Base-by-base conservation (phyloP, 352 stramenopile species). In the Phytophthora aleatoria region DNA sequence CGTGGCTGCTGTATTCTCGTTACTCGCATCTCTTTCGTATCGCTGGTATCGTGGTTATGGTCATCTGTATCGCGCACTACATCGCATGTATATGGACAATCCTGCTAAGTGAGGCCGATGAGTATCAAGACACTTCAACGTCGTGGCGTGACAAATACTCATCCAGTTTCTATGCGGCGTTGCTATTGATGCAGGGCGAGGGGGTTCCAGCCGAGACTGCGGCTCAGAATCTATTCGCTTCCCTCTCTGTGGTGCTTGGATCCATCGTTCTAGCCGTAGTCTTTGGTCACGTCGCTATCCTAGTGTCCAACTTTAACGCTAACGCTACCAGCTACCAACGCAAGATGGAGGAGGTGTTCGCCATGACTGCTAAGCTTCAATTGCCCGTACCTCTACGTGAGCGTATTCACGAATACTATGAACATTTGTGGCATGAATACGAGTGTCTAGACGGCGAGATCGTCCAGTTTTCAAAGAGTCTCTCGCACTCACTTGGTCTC, bases 281-380 rank as follows among this genome's bases (percentile, higher is more conserved):
- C 3, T 91, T 90, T 35, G 82, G 80, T 15, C 38, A 90, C 47
- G 82, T 93, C 8, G 74, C 69, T 3, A 75, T 91, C 5, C 67
- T 86, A 0, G 79, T 93, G 5, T 68, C 76, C 15, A 87, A 85
- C 44, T 86, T 91, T 44, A 84, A 79, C 33, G 72, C 74, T 10
- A 83, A 80, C 24, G 57, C 57, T 6, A 87, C 74, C 0, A 74
- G 61, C 28, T 94, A 90, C 53, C 67, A 87, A 39, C 77, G 74
- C 10, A 91, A 91, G 45, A 85, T 89, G 78, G 83, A 91, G 43
- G 50, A 67, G 35, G 72, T 92, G 1, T 77, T 88, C 26, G 76
- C 77, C 2, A 68, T 77, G 50, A 92, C 87, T 57, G 56, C 47
- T 3, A 86, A 90, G 33, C 41, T 89, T n/a, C 52, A 77, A 20